Evolutionary conservation across 75 land plant species (phyloP), one percentile per base, ranked within the genome.

Genomic region (Pinus albicaulis): DNA sequence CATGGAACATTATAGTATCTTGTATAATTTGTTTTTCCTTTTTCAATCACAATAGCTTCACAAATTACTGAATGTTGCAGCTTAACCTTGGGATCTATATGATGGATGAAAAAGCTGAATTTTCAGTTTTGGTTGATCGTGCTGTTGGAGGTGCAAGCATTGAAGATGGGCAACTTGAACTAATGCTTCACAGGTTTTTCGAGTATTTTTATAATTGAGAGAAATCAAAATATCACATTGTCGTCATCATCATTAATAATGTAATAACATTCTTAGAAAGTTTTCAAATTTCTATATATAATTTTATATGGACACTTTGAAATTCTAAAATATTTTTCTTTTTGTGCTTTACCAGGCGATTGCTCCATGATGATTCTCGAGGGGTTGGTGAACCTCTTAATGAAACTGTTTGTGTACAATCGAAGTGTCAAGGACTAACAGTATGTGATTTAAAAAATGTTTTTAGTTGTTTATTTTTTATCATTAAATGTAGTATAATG

Each of bases 61-160:
- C 41, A 38, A 38, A 38, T 4, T 38, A 38, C 3, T 38, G 5
- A 38, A 17, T 70, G 4, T 66, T 76, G 26, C 82, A 93, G 96
- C 25, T 93, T 23, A 93, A 91, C 68, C 90, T 92, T 78, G 96
- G 96, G 74, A 83, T 91, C 12, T 91, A 75, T 62, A 78, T 83
- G 20, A 31, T 26, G 56, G 96, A 93, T 77, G 75, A 80, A 28
- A 82, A 80, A 59, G 79, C 81, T n/a, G 96, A 93, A 52, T 76
- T 93, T 38, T 93, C 96, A 7, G 77, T 93, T 24, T 75, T 93
- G 80, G 89, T 91, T 65, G 96, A 93, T 81, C 89, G 96, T 57
- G 82, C 93, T 52, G 77, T 78, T 77, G 96, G 96, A 71, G 96
- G 89, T 41, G 53, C 86, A 77, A 93, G 96, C 72, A 83, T 93